Base-by-base conservation (phyloP, 805 yeast genomes). In the Lachancea cidri region DNA sequence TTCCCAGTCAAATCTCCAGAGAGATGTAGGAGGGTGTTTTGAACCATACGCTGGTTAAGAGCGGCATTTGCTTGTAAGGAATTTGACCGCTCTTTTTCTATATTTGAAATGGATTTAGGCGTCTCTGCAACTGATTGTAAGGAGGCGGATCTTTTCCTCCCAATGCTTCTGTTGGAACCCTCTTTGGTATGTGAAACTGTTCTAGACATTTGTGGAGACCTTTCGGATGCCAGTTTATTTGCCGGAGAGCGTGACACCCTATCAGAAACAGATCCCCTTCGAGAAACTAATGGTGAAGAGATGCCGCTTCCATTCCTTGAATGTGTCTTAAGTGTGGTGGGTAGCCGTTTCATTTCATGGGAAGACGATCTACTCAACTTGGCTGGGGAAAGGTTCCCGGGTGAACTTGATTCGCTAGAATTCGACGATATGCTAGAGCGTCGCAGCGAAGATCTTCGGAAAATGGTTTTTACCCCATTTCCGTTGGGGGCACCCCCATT, bases 71-170 rank as follows among this genome's bases (percentile, higher is more conserved):
- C 52, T 33, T 60, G 58, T 29, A 61, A 44, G 1, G 66, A 61
- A 44, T 58, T 60, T 3, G 64, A 50, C n/a, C 64, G 52, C 16
- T 29, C 11, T 31, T 9, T 20, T 38, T 47, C 18, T 11, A 33
- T 9, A 15, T 25, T 29, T 30, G 35, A 5, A 18, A 27, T 11
- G 35, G 18, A 18, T 9, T 25, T 17, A n/a, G 31, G 32, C 30
- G 36, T 25, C 22, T 35, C 25, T 30, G 41, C 42, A 20, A 53
- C 40, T 4, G 65, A 49, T 42, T 62, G 66, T 19, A 62, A 47
- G 3, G 67, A 63, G 1, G 65, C 51, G 6, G 67, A 60, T 36
- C 66, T 53, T 53, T 49, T 13, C 40, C 42, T 24, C 29, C 39
- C 32, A 29, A 32, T 27, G 3, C 4, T n/a, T 9, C 17, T 19